Base-by-base conservation (phyloP, 139 green algal species). In the Diplosphaera chodatii region DNA sequence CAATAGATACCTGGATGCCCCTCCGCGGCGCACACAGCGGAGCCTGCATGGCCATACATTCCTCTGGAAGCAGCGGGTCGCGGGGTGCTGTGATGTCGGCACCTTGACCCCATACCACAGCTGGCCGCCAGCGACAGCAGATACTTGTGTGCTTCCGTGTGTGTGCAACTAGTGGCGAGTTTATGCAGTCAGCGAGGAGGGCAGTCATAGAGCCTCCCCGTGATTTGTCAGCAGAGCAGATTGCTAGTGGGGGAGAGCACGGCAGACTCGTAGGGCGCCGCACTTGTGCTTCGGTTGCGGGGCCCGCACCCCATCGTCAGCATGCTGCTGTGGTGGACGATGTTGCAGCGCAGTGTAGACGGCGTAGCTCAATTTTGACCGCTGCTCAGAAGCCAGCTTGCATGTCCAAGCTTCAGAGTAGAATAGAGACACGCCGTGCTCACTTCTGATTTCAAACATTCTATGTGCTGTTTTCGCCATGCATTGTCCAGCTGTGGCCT, bases 171-270 rank as follows among this genome's bases (percentile, higher is more conserved):
- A n/a, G 48, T n/a, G 10, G 48, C 22, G 18, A 59, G 13, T 5
- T 25, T 3, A 59, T 25, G 48, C 48, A 23, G 18, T 10, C 25
- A 23, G 48, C 13, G 48, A 25, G n/a, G 48, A 48, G 37, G 37
- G 37, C 10, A 48, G 16, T n/a, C 16, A 59, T 10, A 4, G 48
- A 18, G 16, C 48, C 48, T 59, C 25, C 48, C 25, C 48, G 48
- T 59, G 48, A 59, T 59, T 59, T 59, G 48, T 59, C 37, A 48
- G 37, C 37, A 48, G 37, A 59, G 48, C 48, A 59, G 48, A 59
- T 25, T 25, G 18, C 13, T 4, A 59, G 25, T n/a, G 13, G 48
- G 48, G 48, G 48, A 27, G 3, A 25, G 16, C n/a, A 59, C n/a
- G n/a, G n/a, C n/a, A n/a, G n/a, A n/a, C n/a, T n/a, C n/a, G n/a